Percentiles rank a stretch among this genome's conserved stretches.
Conservation (phyloP, 805 yeast species). For the Wickerhamiella azyma region DNA sequence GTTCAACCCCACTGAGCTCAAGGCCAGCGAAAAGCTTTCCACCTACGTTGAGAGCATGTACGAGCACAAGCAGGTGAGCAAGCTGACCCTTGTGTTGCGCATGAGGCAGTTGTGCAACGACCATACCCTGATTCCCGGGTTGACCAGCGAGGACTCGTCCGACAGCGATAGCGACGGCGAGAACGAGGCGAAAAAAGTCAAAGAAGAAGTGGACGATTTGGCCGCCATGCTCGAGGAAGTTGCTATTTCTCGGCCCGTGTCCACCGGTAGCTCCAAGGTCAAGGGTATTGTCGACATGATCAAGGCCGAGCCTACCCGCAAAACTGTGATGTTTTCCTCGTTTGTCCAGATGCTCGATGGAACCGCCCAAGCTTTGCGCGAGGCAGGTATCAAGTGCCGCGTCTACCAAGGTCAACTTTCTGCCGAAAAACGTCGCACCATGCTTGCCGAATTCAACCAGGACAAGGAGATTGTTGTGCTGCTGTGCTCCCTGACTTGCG, state of each 20-base stretch:
- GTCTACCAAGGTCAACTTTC: conserved; percentile 29
- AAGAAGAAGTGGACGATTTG: conserved; percentile 21
- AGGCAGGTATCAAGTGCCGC: conserved; percentile 24
- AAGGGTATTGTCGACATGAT: conserved; percentile 26
- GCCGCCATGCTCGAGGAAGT: conserved; percentile 20
- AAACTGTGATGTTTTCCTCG: conserved; percentile 36
- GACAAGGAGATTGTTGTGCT: conserved; percentile 20
- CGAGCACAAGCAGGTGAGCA: background rate
- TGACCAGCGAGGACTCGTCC: no score
- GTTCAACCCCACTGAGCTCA: conserved; percentile 3
- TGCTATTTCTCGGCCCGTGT: conserved; percentile 11
- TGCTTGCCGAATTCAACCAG: conserved; percentile 23
- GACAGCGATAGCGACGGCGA: background rate
- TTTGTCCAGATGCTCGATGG: conserved; percentile 28
- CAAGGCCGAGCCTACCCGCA: conserved; percentile 24
- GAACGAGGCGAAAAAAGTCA: background rate
- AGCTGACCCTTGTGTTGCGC: background rate
- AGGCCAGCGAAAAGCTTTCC: no score
- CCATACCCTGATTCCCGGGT: conserved; percentile 6
- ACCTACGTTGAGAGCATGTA: background rate
- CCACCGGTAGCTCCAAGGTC: conserved; percentile 23
- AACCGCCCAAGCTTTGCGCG: conserved; percentile 22
- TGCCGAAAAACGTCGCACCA: conserved; percentile 22
- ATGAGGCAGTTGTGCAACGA: conserved; percentile 16
- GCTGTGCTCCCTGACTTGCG: conserved; percentile 33